Conservation (phyloP, 2,329 filamentous ascomycete species). For the Diaporthe sp. region DNA sequence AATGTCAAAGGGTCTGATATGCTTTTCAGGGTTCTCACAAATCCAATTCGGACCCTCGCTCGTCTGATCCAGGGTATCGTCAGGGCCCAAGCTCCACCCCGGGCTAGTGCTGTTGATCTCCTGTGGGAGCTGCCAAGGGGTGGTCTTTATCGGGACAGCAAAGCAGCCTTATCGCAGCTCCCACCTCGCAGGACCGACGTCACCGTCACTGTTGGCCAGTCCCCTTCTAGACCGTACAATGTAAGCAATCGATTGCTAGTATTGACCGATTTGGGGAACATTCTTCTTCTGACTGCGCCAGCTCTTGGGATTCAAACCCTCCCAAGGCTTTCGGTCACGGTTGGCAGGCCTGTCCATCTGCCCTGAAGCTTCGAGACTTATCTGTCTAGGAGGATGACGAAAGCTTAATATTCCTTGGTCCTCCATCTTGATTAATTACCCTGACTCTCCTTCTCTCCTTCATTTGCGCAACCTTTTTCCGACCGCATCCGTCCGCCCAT, state of each 20-base stretch:
- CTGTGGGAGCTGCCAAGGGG: background rate
- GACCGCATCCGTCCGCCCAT: background rate
- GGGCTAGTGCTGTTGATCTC: conserved; percentile 14
- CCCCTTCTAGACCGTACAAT: no score
- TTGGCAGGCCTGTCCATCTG: background rate
- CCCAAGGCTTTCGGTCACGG: background rate
- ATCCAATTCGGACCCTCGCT: background rate
- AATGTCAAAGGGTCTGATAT: background rate
- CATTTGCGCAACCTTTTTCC: background rate
- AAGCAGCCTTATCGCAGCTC: conserved; percentile 20
- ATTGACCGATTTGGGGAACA: background rate
- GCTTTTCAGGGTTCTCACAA: background rate
- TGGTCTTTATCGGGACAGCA: conserved; percentile 4
- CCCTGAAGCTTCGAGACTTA: background rate
- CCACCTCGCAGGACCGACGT: conserved; percentile 12
- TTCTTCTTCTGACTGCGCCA: background rate
- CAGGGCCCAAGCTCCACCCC: conserved; percentile 12
- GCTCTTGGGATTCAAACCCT: background rate
- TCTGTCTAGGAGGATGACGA: background rate
- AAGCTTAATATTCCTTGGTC: conserved; percentile 30
- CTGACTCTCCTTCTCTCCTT: conserved; percentile 23
- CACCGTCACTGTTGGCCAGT: conserved; percentile 1
- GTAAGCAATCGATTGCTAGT: background rate
- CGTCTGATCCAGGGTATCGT: conserved; percentile 4
- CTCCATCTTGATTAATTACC: background rate